Percentiles rank a stretch among this genome's conserved stretches.
Evolutionary conservation across 306 rosid species (phyloP).

Genomic region (Castanea crenata): DNA sequence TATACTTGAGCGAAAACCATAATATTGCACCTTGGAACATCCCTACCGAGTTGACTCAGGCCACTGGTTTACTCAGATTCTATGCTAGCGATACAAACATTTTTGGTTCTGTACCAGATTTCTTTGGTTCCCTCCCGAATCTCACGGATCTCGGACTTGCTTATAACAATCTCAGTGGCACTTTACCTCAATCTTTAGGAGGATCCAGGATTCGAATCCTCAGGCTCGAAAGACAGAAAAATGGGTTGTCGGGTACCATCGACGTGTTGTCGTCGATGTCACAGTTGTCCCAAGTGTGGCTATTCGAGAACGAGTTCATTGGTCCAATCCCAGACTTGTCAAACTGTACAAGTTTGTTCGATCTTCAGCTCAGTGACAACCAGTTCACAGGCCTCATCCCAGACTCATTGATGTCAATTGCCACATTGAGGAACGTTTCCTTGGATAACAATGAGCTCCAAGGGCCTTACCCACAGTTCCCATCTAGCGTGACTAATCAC

Average conservation of each 20-base stretch:
- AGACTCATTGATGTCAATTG: no score
- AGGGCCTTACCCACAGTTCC: no score
- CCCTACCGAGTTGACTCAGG: slow-evolving; percentile 44
- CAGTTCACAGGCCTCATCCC: no score
- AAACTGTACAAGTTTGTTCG: slow-evolving; percentile 28
- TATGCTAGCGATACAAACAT: slow-evolving; percentile 39
- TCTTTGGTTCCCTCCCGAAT: slow-evolving; percentile 40
- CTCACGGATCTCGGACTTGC: slow-evolving; percentile 55
- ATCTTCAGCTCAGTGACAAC: no score
- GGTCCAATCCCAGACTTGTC: slow-evolving; percentile 70
- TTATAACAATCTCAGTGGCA: slow-evolving; percentile 44
- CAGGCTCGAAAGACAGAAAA: slow-evolving; percentile 67
- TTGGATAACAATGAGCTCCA: no score
- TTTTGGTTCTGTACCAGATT: slow-evolving; percentile 51
- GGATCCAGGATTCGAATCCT: slow-evolving; percentile 43
- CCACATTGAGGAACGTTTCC: no score
- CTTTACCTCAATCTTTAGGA: slow-evolving; percentile 46
- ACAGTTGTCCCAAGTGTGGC: slow-evolving; percentile 58
- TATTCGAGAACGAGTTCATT: slow-evolving; percentile 57
- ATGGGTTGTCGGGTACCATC: slow-evolving; percentile 61
- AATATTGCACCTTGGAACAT: slow-evolving; percentile 44
- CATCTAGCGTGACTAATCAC: no score
- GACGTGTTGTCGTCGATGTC: slow-evolving; percentile 55
- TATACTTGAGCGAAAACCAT: slow-evolving; percentile 37
- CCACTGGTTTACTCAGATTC: slow-evolving; percentile 34